phyloP scores from a whole-genome alignment of 2,329 filamentous ascomycete genomes.

The Penicillium crustosum region DNA sequence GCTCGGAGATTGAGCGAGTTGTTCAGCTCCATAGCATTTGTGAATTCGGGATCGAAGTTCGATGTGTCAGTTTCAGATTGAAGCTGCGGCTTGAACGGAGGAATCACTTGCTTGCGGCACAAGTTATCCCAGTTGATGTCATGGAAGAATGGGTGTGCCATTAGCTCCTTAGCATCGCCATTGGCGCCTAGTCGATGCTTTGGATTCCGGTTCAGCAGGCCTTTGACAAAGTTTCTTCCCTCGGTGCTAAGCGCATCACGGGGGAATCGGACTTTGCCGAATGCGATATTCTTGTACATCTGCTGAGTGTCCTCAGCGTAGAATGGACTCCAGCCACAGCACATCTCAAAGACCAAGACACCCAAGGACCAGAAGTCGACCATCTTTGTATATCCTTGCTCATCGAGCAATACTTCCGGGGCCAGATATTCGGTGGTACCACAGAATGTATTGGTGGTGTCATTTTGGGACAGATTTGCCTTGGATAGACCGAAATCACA shows the following conservation, averaged over 20 bases:
- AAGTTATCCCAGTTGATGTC: constrained; percentile 92
- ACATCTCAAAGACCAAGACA: constrained; percentile 98
- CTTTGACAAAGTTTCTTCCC: constrained; percentile 97
- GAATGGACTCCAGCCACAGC: constrained; percentile 98
- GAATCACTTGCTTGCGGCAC: constrained; percentile 85
- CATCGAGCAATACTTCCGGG: constrained; percentile 90
- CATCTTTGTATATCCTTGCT: constrained; percentile 99
- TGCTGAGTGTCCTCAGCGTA: constrained; percentile 99
- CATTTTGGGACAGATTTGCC: constrained; percentile 93
- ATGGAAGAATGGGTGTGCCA: constrained; percentile 88
- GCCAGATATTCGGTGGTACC: constrained; percentile 97
- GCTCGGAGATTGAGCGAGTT: constrained; percentile 89
- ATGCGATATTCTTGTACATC: constrained; percentile 99
- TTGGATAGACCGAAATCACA: constrained; percentile 98
- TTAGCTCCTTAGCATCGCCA: constrained; percentile 89
- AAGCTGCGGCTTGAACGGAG: constrained; percentile 96
- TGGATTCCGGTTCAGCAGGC: constrained; percentile 92
- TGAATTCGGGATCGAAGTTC: constrained; percentile 98
- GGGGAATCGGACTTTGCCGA: constrained; percentile 96
- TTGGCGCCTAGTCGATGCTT: constrained; percentile 90
- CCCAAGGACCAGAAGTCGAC: constrained; percentile 99
- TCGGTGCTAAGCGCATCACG: constrained; percentile 91
- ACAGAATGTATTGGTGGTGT: constrained; percentile 98
- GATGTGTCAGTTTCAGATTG: constrained; percentile 95
- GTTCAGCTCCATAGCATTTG: constrained; percentile 83